These are phyloP conservation scores for Fusarium hainanense DNA, from an alignment of 2,329 filamentous ascomycete genomes.

Conservation along the genomic window DNA sequence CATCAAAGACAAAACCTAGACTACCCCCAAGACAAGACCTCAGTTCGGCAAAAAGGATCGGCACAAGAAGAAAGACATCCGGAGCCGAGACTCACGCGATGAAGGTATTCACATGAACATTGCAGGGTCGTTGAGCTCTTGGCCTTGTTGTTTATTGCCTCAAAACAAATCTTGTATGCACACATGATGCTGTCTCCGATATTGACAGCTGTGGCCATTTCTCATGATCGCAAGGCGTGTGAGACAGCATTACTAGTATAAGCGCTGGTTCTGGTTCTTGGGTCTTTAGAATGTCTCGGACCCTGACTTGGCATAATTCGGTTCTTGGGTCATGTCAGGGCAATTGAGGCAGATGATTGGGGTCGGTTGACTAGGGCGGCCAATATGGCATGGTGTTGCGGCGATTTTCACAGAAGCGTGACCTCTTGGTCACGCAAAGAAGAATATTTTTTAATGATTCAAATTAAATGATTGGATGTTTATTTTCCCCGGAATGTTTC, in stretches of 20 bases:
- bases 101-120: slow-evolving; percentile 42
- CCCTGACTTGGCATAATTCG: slow-evolving; percentile 19
- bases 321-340: slow-evolving; percentile 8
- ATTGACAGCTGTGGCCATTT: slow-evolving; percentile 1
- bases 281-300: slow-evolving; percentile 26
- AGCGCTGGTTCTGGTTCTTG: neutral
- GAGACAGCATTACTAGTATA: slow-evolving; percentile 12
- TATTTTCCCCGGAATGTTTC: neutral
- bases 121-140: neutral
- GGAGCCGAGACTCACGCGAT: slow-evolving; percentile 38
- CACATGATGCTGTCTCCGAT: slow-evolving; percentile 25
- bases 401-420: slow-evolving; percentile 28
- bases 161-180: neutral
- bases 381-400: slow-evolving; percentile 34
- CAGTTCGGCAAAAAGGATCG: slow-evolving; percentile 4
- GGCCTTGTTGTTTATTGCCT: slow-evolving; percentile 16
- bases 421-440: slow-evolving; percentile 38
- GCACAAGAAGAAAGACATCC: slow-evolving; percentile 10
- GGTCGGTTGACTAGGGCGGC: slow-evolving; percentile 34
- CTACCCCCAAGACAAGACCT: neutral
- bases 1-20: neutral
- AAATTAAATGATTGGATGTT: neutral
- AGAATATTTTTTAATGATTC: neutral
- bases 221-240: slow-evolving; percentile 29
- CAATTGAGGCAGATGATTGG: slow-evolving; percentile 46